Evolutionary conservation across 2,329 filamentous ascomycete genomes (phyloP), one percentile per base, ranked within the genome.

Genomic region (Celoporthe dispersa): DNA sequence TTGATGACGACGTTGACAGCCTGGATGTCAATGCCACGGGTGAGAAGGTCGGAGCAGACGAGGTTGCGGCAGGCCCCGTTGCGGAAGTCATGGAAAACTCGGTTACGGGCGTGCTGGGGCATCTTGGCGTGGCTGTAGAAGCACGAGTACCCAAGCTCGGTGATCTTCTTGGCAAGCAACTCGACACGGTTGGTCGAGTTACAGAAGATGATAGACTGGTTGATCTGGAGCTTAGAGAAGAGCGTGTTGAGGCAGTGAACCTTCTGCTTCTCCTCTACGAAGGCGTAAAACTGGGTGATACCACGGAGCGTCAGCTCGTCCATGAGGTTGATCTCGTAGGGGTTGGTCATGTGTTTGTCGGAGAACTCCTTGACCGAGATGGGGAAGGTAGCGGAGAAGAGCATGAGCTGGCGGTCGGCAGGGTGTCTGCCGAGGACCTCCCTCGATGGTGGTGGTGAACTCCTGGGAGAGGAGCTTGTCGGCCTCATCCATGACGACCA

Each of bases 181-280:
- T 99, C 96, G 72, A 99, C 96, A 74, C 96, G 93, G 81, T 98
- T 98, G 67, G 96, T 99, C 55, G 96, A 99, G 83, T 99, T 99
- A 84, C 96, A 99, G 85, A 99, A 99, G 80, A 99, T 99, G 84
- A 99, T 99, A 73, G 97, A 99, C 85, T 99, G 96, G 84, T 99
- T 99, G 84, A 99, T 99, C 82, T 99, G 95, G 22, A 99, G 90
- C 83, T 98, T 97, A 76, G 94, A 98, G 86, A 99, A 99, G 73
- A 99, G 91, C 0, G 96, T 99, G 85, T 99, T 99, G 74, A 99
- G 84, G 81, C 96, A 99, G 84, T 99, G 97, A 28, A 99, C 96
- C 84, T 99, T 99, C 80, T 98, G 94, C 84, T 98, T 98, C 84
- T 99, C 96, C 82, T 99, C 96, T 66, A 99, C 97, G 75, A 98